Evolutionary conservation across 169 alveolate genomes (phyloP), one percentile per base, ranked within the genome.

Genomic region (Theileria luwenshuni): DNA sequence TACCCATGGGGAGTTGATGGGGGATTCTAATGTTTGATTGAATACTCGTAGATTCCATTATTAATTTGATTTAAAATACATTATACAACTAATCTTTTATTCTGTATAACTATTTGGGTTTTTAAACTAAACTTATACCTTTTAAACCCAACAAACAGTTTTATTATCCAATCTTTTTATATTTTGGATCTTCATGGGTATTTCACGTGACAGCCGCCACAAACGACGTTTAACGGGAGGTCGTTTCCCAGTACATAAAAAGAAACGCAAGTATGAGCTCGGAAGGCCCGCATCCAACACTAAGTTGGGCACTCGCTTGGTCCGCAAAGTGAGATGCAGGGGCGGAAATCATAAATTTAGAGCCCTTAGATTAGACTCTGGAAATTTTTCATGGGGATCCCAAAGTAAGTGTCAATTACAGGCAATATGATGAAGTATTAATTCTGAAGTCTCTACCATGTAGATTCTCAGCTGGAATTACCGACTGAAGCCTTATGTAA

Each of bases 221-320:
- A 98, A 98, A 90, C 96, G 97, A 90, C 96, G 99, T 86, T 91
- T 93, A 74, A 97, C 99, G 51, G 99, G 99, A 79, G 99, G 99
- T 41, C 96, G 99, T 68, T 94, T 95, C 95, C 99, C 99, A 83
- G 93, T 97, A 69, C 99, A 96, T 93, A 92, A 96, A 89, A 97
- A 98, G 96, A 98, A 98, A 95, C 91, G 99, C 79, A 97, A 97
- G 94, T 97, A 91, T 91, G 99, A 97, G 87, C 92, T 96, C 95
- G 99, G 99, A 59, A 93, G 99, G 80, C 99, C 98, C 49, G 93
- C 99, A 27, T 95, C 99, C 60, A 93, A 94, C 86, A 97, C 99
- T 76, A 97, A 97, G 88, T 90, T 98, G 76, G 99, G 99, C 47
- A 69, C 94, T 65, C 91, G 94, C 90, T 90, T 96, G 63, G 94